Evolutionary conservation across 306 rosid genomes (phyloP).

Genomic region (Mimosa pudica): DNA sequence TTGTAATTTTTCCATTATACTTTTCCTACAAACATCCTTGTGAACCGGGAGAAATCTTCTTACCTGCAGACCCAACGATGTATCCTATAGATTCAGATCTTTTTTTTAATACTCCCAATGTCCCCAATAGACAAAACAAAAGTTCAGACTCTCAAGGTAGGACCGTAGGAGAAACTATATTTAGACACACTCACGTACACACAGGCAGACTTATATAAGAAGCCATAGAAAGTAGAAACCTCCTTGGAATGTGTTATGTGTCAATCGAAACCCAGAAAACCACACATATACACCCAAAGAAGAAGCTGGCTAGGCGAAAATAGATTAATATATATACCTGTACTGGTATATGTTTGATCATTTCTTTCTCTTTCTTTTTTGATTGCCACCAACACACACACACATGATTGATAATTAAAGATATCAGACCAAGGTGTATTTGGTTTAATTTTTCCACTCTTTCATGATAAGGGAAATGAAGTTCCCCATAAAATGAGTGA

Average conservation of each 20-base stretch:
- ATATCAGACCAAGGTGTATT: neutral
- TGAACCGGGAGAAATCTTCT: constrained; percentile 35
- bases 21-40: constrained; percentile 43
- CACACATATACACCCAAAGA: constrained; percentile 15
- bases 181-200: neutral
- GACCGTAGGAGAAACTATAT: constrained; percentile 32
- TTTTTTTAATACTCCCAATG: neutral
- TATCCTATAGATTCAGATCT: neutral
- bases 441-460: constrained; percentile 21
- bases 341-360: neutral
- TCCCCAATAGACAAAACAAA: constrained; percentile 45
- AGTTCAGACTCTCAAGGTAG: constrained; percentile 44
- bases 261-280: constrained; percentile 39
- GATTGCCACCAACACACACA: too few species aligned
- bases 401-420: neutral
- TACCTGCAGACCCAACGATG: constrained; percentile 23
- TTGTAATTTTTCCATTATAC: too few species aligned
- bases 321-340: neutral
- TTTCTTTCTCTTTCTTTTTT: neutral
- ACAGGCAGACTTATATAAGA: neutral
- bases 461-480: constrained; percentile 39
- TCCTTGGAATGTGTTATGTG: constrained; percentile 60
- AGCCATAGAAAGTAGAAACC: constrained; percentile 51
- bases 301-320: neutral
- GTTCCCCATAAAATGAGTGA: constrained; percentile 63